Evolutionary conservation across 2,329 filamentous ascomycete genomes (phyloP).

Genomic region (Chrysoporthe austroafricana): DNA sequence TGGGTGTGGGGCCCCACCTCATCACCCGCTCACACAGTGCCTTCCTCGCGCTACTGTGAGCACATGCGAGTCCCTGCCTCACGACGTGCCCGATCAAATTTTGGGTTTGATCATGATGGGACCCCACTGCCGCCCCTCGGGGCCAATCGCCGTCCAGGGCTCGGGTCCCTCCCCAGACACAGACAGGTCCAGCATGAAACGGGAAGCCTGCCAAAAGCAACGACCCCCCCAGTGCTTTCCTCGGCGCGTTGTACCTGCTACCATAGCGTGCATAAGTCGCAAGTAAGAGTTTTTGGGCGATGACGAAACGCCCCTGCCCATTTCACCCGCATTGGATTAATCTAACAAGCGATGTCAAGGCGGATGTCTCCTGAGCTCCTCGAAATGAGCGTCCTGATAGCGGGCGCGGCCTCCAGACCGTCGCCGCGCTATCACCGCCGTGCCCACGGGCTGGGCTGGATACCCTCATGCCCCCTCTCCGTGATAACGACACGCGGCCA

Average conservation of each 20-base stretch:
- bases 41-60: background rate
- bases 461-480: constrained; percentile 9
- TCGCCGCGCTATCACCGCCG: background rate
- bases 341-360: constrained; percentile 14
- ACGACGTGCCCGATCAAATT: background rate
- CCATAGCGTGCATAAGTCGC: too few relatives aligned
- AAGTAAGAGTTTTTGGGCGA: background rate
- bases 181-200: background rate
- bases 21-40: constrained; percentile 12
- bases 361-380: constrained; percentile 1
- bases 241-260: too few relatives aligned
- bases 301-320: constrained; percentile 1
- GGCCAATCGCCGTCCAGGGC: background rate
- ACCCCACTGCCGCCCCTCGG: background rate
- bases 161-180: background rate
- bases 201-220: background rate
- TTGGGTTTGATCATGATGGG: constrained; percentile 2
- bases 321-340: constrained; percentile 1
- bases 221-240: background rate
- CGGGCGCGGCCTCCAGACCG: background rate
- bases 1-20: background rate
- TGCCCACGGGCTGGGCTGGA: background rate
- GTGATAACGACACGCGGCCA: constrained; percentile 7
- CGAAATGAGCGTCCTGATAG: background rate
- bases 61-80: background rate